Evolutionary conservation across 2,329 filamentous ascomycete genomes (phyloP).

Genomic region (Ascochyta fabae): DNA sequence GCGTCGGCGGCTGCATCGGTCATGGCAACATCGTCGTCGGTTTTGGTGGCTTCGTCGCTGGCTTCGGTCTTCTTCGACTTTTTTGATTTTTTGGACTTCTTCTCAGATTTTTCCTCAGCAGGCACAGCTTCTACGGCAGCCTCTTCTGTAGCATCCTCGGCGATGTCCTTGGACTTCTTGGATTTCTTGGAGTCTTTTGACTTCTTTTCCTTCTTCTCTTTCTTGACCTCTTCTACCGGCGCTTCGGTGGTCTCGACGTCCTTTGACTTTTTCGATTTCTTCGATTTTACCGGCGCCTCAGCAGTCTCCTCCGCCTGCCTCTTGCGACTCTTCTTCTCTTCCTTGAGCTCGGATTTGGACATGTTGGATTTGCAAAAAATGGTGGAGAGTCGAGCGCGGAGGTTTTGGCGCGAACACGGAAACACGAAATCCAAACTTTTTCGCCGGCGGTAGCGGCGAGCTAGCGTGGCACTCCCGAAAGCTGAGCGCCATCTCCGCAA

Average conservation of each 20-base stretch:
- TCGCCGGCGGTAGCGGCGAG: slow-evolving; percentile 31
- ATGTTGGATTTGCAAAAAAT: slow-evolving; percentile 20
- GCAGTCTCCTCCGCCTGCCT: slow-evolving; percentile 34
- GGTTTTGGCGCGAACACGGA: slow-evolving; percentile 11
- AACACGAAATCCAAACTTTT: slow-evolving; percentile 30
- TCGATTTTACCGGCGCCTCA: slow-evolving; percentile 20
- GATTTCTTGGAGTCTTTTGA: slow-evolving; percentile 35
- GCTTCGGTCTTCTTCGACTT: slow-evolving; percentile 34
- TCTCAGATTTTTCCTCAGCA: slow-evolving; percentile 28
- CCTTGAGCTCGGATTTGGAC: slow-evolving; percentile 33
- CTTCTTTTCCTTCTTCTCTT: slow-evolving; percentile 35
- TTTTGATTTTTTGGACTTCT: slow-evolving; percentile 32
- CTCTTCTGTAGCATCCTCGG: slow-evolving; percentile 23
- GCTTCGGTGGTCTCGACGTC: slow-evolving; percentile 26
- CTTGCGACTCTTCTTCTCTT: slow-evolving; percentile 45
- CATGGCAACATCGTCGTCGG: slow-evolving; percentile 27
- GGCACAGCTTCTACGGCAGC: slow-evolving; percentile 20
- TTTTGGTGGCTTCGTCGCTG: slow-evolving; percentile 18
- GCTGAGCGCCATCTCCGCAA: slow-evolving; percentile 19
- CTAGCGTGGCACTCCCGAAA: slow-evolving; percentile 25
- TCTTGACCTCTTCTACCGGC: slow-evolving; percentile 27
- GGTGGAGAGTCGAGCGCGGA: slow-evolving; percentile 18
- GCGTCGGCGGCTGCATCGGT: slow-evolving; percentile 25
- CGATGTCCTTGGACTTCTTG: slow-evolving; percentile 39
- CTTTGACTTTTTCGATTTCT: slow-evolving; percentile 39